A percentile compares a stretch with the other conserved stretches of the same genome.
Evolutionary conservation across 2,329 filamentous ascomycete genomes (phyloP).

Genomic region (Alternaria viburni): DNA sequence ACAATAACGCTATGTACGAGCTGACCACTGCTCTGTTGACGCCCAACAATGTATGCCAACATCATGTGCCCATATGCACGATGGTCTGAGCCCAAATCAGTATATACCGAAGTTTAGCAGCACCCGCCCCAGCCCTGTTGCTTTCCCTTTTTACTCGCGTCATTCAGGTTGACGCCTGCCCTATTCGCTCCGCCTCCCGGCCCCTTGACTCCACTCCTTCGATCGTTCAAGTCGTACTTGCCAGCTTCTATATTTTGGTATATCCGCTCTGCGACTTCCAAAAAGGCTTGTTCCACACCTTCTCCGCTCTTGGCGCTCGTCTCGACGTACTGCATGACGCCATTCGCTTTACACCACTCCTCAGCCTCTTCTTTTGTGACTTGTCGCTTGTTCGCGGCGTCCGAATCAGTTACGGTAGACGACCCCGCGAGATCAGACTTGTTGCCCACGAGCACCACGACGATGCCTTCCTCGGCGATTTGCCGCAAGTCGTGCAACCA

Average conservation of each 20-base stretch:
- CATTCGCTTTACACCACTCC: slow-evolving; percentile 85
- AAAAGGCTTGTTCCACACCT: slow-evolving; percentile 90
- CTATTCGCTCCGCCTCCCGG: slow-evolving; percentile 57
- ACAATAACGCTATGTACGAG: slow-evolving; percentile 2
- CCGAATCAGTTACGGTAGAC: slow-evolving; percentile 45
- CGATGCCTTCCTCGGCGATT: slow-evolving; percentile 94
- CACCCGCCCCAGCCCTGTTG: slow-evolving; percentile 44
- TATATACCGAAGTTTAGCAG: slow-evolving; percentile 24
- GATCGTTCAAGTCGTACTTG: slow-evolving; percentile 91
- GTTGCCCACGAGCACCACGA: slow-evolving; percentile 94
- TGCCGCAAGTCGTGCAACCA: slow-evolving; percentile 94
- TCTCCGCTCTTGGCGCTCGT: slow-evolving; percentile 95
- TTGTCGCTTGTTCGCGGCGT: slow-evolving; percentile 70
- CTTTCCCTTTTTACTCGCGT: slow-evolving; percentile 44
- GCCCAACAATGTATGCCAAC: not conserved
- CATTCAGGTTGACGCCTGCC: slow-evolving; percentile 53
- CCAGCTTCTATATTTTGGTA: slow-evolving; percentile 96
- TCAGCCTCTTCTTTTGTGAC: slow-evolving; percentile 84
- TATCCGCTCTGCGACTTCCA: slow-evolving; percentile 92
- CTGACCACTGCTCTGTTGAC: not conserved
- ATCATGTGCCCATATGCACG: not conserved
- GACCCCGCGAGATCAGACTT: slow-evolving; percentile 78
- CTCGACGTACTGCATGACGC: slow-evolving; percentile 91
- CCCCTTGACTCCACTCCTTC: slow-evolving; percentile 87
- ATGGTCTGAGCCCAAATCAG: not conserved